phyloP scores from a whole-genome alignment of 805 yeast genomes.

The Candida sakaeoensis region DNA sequence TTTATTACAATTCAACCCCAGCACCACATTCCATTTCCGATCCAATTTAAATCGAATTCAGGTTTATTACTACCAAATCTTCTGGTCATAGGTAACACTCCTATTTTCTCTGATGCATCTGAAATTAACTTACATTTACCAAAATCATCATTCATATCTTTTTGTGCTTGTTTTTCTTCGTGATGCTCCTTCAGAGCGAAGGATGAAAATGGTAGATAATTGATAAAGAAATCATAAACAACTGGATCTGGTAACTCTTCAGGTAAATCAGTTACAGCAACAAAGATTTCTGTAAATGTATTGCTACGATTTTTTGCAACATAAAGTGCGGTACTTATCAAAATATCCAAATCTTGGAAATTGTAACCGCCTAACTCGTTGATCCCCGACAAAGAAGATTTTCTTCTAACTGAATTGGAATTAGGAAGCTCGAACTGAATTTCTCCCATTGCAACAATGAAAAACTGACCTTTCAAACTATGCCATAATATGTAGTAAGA shows the following conservation, averaged over 20 bases:
- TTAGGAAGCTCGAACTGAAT: slow-evolving; percentile 16
- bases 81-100: slow-evolving; percentile 33
- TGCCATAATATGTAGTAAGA: slow-evolving; percentile 34
- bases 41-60: slow-evolving; percentile 37
- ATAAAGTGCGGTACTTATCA: slow-evolving; percentile 26
- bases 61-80: slow-evolving; percentile 24
- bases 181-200: slow-evolving; percentile 6
- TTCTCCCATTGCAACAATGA: slow-evolving; percentile 35
- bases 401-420: slow-evolving; percentile 19
- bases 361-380: slow-evolving; percentile 39
- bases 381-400: slow-evolving; percentile 35
- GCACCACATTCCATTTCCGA: slow-evolving; percentile 28
- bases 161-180: slow-evolving; percentile 1
- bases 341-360: slow-evolving; percentile 37
- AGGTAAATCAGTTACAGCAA: slow-evolving; percentile 32
- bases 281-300: slow-evolving; percentile 12
- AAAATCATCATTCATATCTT: not conserved
- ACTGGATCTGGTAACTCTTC: slow-evolving; percentile 30
- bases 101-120: slow-evolving; percentile 16
- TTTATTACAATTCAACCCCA: slow-evolving; percentile 16
- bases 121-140: slow-evolving; percentile 20
- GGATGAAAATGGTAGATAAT: slow-evolving; percentile 23
- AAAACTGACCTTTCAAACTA: slow-evolving; percentile 14
- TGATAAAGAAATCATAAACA: slow-evolving; percentile 33
- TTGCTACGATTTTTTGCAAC: slow-evolving; percentile 20